Evolutionary conservation across 1,284 basidiomycete species (phyloP), one percentile per base, ranked within the genome.

Genomic region (Ceratobasidium sp.): DNA sequence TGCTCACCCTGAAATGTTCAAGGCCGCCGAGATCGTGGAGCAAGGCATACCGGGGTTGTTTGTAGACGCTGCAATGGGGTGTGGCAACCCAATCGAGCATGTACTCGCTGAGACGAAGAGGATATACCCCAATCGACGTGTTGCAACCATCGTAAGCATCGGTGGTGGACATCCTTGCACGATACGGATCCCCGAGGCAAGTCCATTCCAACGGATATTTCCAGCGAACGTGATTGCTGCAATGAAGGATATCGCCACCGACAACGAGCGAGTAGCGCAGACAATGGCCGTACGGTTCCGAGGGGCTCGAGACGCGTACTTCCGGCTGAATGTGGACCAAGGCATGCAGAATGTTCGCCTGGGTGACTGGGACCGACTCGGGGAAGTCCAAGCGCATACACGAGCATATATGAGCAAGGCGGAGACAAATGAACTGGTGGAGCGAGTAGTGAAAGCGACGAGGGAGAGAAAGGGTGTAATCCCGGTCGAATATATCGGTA

Each of bases 31-130:
- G 4, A 67, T 77, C 13, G 51, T 42, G n/a, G 49, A 40, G 39
- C 40, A 53, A 1, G 64, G 39, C 33, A 23, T 28, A 18, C 18
- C 20, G 13, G 13, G 28, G 28, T 26, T 49, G 18, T 77, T 55
- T 40, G 66, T 77, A 1, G 75, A 67, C n/a, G 64, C 61, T 53
- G 66, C 46, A 13, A 64, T 77, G 60, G 75, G 60, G 23, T 64
- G 49, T 15, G 53, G 63, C 40, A 77, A 77, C 28, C 75, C 75
- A 2, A 53, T 67, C 20, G 63, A 55, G 20, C 12, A 77, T 13
- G 61, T 77, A 6, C 60, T 77, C 2, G 42, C 60, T 2, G 75
- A 77, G 63, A 64, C 51, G 7, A 64, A 56, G 26, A 39, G 20
- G 10, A 23, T 77, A 1, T 77, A 64, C 15, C 63, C 53, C n/a